A percentile compares a stretch with the other conserved stretches of the same genome.
These are phyloP conservation scores for Wickerhamiella galacta DNA, from an alignment of 805 yeast genomes.

Conservation along the genomic window DNA sequence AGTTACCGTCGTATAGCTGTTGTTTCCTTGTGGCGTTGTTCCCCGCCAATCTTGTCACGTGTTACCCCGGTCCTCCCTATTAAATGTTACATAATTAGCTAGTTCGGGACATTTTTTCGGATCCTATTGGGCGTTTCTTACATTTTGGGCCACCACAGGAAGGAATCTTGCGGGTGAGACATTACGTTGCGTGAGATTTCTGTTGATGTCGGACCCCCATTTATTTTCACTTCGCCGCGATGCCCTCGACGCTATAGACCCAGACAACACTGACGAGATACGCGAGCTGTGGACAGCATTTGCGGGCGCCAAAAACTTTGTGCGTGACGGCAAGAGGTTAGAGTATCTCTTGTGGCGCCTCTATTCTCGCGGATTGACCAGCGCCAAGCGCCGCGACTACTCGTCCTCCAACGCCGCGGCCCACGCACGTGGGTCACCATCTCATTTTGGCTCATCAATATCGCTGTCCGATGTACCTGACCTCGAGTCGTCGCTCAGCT, in stretches of 20 bases:
- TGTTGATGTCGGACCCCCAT: no score
- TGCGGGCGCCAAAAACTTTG: slow-evolving; percentile 13
- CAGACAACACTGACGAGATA: slow-evolving; percentile 13
- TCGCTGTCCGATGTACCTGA: background rate
- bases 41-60: no score
- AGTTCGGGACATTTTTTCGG: no score
- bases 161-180: no score
- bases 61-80: no score
- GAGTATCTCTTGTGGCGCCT: slow-evolving; percentile 17
- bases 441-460: background rate
- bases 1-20: no score
- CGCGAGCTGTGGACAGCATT: slow-evolving; percentile 15
- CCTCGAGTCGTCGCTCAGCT: background rate
- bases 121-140: no score
- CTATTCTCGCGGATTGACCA: slow-evolving; percentile 12
- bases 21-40: no score
- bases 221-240: slow-evolving; percentile 11
- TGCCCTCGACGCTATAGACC: slow-evolving; percentile 13
- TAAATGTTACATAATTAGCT: no score
- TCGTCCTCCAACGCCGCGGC: background rate
- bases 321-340: slow-evolving; percentile 13
- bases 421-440: background rate
- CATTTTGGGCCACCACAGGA: no score
- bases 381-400: slow-evolving; percentile 1
- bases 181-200: no score